phyloP scores from a whole-genome alignment of 2,329 filamentous ascomycete genomes.

The Leptographium galeiforme region DNA sequence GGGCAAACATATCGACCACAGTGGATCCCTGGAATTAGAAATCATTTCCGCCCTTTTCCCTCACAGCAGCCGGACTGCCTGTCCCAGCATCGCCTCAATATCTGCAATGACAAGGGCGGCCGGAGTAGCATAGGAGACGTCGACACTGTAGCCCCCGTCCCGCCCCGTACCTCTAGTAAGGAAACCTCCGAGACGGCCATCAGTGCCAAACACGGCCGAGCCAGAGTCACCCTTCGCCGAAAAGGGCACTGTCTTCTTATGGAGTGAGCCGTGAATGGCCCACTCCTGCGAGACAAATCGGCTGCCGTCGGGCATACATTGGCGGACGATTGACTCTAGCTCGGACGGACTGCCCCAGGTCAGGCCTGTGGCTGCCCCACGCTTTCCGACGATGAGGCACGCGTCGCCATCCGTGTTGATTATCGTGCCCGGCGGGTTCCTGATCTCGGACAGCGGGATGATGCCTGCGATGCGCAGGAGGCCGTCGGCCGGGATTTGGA shows the following conservation, averaged over 20 bases:
- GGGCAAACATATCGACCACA: too few species aligned
- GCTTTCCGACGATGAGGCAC: too few species aligned
- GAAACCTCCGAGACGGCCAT: not conserved
- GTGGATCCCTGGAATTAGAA: too few species aligned
- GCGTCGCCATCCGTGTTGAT: too few species aligned
- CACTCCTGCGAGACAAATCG: not conserved
- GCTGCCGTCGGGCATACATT: not conserved
- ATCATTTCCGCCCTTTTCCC: too few species aligned
- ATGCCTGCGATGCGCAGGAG: too few species aligned
- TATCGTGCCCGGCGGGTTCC: too few species aligned
- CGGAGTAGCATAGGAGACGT: not conserved
- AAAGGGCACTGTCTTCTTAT: too few species aligned
- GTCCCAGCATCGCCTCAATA: constrained; percentile 7
- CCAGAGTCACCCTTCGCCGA: not conserved
- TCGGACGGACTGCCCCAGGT: not conserved
- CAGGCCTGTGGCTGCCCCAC: not conserved
- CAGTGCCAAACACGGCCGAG: not conserved
- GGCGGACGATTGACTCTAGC: not conserved
- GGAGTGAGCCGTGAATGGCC: not conserved
- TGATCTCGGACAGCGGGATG: too few species aligned
- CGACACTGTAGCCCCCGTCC: not conserved
- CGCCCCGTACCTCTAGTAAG: not conserved
- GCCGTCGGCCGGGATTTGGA: too few species aligned
- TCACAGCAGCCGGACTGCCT: not conserved
- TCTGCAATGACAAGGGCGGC: not conserved